These are phyloP conservation scores for Hericium erinaceus DNA, from an alignment of 768 basidiomycete species.

Conservation along the genomic window DNA sequence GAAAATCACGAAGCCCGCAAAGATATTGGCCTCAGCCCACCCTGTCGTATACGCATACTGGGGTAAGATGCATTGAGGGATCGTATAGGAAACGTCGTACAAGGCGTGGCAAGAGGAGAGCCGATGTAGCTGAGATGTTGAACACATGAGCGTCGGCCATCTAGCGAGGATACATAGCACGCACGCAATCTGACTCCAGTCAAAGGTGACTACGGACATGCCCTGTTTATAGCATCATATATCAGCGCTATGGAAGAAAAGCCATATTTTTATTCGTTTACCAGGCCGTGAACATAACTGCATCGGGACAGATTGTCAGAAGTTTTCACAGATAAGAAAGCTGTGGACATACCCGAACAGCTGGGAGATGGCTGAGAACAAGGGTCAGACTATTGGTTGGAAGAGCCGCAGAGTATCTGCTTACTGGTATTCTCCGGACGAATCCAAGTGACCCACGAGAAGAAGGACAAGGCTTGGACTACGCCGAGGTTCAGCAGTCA, in stretches of 20 bases:
- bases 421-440: slow-evolving; percentile 46
- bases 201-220: slow-evolving; percentile 85
- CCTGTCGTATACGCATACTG: slow-evolving; percentile 48
- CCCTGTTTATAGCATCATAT: not conserved
- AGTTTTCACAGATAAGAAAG: not conserved
- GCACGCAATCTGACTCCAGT: slow-evolving; percentile 66
- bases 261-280: not conserved
- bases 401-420: not conserved
- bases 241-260: not conserved
- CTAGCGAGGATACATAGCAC: not conserved
- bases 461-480: slow-evolving; percentile 22
- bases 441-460: slow-evolving; percentile 91
- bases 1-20: slow-evolving; percentile 76
- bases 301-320: not conserved
- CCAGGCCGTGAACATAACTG: slow-evolving; percentile 1
- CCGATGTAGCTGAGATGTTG: slow-evolving; percentile 35
- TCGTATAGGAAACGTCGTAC: not conserved
- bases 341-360: not conserved
- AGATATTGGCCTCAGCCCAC: slow-evolving; percentile 94
- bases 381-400: not conserved
- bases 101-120: slow-evolving; percentile 31
- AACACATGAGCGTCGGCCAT: too few species aligned
- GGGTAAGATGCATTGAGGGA: not conserved
- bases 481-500: not conserved
- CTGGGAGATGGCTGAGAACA: not conserved